These are phyloP conservation scores for Helotiales sp. DNA, from an alignment of 2,329 filamentous ascomycete species.

Conservation along the genomic window DNA sequence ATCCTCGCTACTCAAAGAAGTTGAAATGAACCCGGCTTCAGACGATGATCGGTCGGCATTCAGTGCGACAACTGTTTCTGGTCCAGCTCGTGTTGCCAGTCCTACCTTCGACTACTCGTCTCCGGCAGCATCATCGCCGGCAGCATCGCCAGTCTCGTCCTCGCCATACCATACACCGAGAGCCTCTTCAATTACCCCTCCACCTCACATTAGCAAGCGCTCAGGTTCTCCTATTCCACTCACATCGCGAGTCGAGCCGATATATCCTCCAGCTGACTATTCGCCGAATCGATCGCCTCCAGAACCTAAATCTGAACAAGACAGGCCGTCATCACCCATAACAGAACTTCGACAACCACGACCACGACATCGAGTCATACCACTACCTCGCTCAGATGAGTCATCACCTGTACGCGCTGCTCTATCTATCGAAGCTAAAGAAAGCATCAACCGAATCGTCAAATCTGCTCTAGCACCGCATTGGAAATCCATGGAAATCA, in stretches of 20 bases:
- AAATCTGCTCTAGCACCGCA: constrained; percentile 74
- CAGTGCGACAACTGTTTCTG: constrained; percentile 21
- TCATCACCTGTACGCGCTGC: constrained; percentile 65
- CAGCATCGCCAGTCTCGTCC: constrained; percentile 63
- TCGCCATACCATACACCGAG: constrained; percentile 66
- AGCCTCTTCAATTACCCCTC: constrained; percentile 67
- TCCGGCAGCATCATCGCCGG: constrained; percentile 69
- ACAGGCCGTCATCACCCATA: constrained; percentile 16
- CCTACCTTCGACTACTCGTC: constrained; percentile 53
- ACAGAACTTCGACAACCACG: constrained; percentile 31
- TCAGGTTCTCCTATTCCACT: constrained; percentile 68
- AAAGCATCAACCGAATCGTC: constrained; percentile 86
- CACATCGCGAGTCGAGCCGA: constrained; percentile 70
- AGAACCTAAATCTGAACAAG: constrained; percentile 28
- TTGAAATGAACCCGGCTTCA: constrained; percentile 64
- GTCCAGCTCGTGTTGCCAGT: constrained; percentile 30
- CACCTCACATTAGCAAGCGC: constrained; percentile 60
- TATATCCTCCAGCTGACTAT: constrained; percentile 74
- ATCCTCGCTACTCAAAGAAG: constrained; percentile 83
- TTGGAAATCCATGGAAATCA: constrained; percentile 77
- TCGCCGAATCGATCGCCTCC: constrained; percentile 59
- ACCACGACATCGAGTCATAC: constrained; percentile 32
- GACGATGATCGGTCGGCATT: constrained; percentile 51
- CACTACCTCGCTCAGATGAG: constrained; percentile 44
- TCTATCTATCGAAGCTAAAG: constrained; percentile 81